Evolutionary conservation across 2,329 filamentous ascomycete genomes (phyloP).

Genomic region (Hymenoscyphus albidus): DNA sequence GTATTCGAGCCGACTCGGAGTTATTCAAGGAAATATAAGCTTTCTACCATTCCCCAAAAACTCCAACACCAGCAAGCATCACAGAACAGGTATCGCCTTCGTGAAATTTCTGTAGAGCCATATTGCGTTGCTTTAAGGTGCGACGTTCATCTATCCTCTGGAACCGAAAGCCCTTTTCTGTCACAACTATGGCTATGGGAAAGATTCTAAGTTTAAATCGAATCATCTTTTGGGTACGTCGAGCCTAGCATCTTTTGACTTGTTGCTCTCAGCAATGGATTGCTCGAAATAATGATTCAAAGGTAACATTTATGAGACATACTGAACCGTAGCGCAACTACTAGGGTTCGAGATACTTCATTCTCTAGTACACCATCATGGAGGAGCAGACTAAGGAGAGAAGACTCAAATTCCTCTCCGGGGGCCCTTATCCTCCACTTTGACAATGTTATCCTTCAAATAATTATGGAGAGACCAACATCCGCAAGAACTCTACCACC

Average conservation of each 20-base stretch:
- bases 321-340: background rate
- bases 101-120: background rate
- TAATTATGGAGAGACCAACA: background rate
- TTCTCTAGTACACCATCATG: background rate
- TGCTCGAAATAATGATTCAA: background rate
- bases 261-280: background rate
- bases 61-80: constrained; percentile 7
- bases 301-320: background rate
- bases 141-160: background rate
- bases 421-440: background rate
- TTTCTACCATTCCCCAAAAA: background rate
- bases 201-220: background rate
- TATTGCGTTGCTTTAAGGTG: background rate
- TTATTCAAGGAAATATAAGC: no score
- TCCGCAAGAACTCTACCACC: background rate
- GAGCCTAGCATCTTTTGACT: background rate
- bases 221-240: background rate
- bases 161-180: constrained; percentile 1
- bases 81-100: background rate
- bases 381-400: background rate
- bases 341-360: background rate
- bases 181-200: background rate
- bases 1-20: no score
- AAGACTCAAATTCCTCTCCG: background rate
- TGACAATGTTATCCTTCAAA: background rate